Evolutionary conservation across 805 yeast genomes (phyloP).

Genomic region (Metschnikowia continentalis): DNA sequence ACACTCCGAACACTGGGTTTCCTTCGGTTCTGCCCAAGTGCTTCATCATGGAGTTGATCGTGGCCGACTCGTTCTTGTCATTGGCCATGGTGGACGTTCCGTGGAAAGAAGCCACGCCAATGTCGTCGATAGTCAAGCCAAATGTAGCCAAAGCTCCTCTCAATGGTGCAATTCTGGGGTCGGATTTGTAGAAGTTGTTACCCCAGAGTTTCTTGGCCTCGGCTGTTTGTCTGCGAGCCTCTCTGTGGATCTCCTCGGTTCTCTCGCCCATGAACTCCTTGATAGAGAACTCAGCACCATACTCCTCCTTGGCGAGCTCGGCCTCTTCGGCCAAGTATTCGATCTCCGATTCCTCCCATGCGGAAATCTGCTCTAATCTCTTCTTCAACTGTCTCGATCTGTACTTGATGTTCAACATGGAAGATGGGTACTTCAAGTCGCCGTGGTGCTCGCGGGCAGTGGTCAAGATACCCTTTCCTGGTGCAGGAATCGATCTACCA

Average conservation of each 20-base stretch:
- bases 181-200: slow-evolving; percentile 85
- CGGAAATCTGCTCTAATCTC: slow-evolving; percentile 71
- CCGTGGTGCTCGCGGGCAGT: slow-evolving; percentile 94
- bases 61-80: slow-evolving; percentile 95
- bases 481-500: slow-evolving; percentile 99
- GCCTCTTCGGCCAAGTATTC: slow-evolving; percentile 70
- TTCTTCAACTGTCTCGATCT: slow-evolving; percentile 84
- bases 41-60: slow-evolving; percentile 86
- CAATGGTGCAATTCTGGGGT: slow-evolving; percentile 92
- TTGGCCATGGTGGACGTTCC: slow-evolving; percentile 99
- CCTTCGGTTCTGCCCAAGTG: slow-evolving; percentile 97
- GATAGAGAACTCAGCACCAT: slow-evolving; percentile 44
- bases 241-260: slow-evolving; percentile 80
- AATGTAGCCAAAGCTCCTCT: slow-evolving; percentile 96
- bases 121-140: slow-evolving; percentile 89
- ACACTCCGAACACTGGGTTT: slow-evolving; percentile 95
- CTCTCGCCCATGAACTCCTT: slow-evolving; percentile 68
- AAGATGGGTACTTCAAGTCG: slow-evolving; percentile 69
- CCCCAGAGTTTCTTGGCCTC: slow-evolving; percentile 94
- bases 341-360: slow-evolving; percentile 83
- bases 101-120: slow-evolving; percentile 97
- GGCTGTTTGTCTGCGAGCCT: slow-evolving; percentile 76
- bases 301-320: slow-evolving; percentile 48
- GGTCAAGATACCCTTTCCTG: slow-evolving; percentile 98
- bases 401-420: slow-evolving; percentile 84